Conservation (phyloP, 2,329 filamentous ascomycete species). For the Zopfia rhizophila region DNA sequence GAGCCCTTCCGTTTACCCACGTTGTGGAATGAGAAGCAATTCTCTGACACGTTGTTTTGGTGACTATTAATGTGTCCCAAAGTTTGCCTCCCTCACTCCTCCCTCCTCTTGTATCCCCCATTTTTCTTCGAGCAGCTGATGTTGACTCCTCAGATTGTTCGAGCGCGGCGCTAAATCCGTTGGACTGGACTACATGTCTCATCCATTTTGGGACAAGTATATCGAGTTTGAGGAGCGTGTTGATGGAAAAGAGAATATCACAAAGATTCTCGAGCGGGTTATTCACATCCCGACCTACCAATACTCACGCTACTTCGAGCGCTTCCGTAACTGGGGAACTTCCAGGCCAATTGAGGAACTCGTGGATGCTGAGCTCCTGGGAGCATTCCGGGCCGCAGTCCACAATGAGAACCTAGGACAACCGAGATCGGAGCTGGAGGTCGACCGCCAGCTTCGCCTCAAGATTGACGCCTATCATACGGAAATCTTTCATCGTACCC, state of each 20-base stretch:
- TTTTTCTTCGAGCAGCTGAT: conserved; percentile 29
- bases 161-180: conserved; percentile 87
- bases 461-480: conserved; percentile 85
- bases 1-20: conserved; percentile 50
- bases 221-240: conserved; percentile 95
- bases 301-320: conserved; percentile 93
- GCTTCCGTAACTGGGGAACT: conserved; percentile 81
- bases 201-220: conserved; percentile 99
- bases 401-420: conserved; percentile 67
- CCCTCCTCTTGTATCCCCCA: conserved; percentile 37
- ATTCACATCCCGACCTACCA: conserved; percentile 95
- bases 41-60: conserved; percentile 7
- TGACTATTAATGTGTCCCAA: conserved; percentile 27
- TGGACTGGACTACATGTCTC: conserved; percentile 91
- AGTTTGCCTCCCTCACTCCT: conserved; percentile 23
- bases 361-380: conserved; percentile 73
- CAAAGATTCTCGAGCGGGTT: conserved; percentile 82
- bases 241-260: conserved; percentile 68
- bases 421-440: conserved; percentile 77
- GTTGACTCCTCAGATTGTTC: conserved; percentile 74
- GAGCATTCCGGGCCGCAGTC: conserved; percentile 76
- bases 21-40: conserved; percentile 24
- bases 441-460: conserved; percentile 82
- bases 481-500: conserved; percentile 81
- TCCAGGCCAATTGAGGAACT: conserved; percentile 78